Evolutionary conservation across 2,329 filamentous ascomycete genomes (phyloP), one percentile per base, ranked within the genome.

Genomic region (Coniochaeta pulveracea): DNA sequence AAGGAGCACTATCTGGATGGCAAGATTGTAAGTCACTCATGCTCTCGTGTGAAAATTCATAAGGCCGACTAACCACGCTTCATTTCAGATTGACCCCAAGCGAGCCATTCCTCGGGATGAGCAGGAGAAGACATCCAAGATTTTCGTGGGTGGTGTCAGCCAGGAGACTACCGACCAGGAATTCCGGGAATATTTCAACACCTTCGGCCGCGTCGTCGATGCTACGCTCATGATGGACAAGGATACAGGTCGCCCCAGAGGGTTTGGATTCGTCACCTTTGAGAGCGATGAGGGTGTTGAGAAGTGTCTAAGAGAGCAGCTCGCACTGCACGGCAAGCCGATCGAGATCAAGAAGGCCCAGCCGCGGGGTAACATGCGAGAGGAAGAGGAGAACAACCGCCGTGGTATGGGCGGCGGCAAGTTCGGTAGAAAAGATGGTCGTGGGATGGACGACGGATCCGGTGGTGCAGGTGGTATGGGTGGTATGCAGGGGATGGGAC

Each of bases 191-290:
- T 98, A 94, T 60, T 98, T 98, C 61, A 85, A 83, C 50, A 85
- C 94, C 50, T 98, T 96, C 48, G 91, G 91, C 18, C 80, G 89
- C 40, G 91, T 98, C 14, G 80, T 98, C 24, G 91, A 98, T 59
- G 91, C 91, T 2, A 98, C 91, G 0, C 75, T 98, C 3, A 98
- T 98, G 91, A 98, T 98, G 78, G 91, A 98, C 56, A 98, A 98
- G 60, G 91, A 98, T 56, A 98, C 91, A 1, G 91, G 91, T n/a
- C 76, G 91, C 25, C 91, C 91, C 3, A 74, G 91, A 51, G 91
- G 91, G 2, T 98, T 98, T 50, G 91, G 91, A 10, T 98, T 98
- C 55, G 91, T 98, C 34, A 98, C 91, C 0, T 98, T 98, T 47
- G 91, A 98, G 58, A 93, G 80, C 44, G 91, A 98, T 50, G 79